Evolutionary conservation across 2,329 filamentous ascomycete genomes (phyloP).

Genomic region (Colletotrichum lentis): DNA sequence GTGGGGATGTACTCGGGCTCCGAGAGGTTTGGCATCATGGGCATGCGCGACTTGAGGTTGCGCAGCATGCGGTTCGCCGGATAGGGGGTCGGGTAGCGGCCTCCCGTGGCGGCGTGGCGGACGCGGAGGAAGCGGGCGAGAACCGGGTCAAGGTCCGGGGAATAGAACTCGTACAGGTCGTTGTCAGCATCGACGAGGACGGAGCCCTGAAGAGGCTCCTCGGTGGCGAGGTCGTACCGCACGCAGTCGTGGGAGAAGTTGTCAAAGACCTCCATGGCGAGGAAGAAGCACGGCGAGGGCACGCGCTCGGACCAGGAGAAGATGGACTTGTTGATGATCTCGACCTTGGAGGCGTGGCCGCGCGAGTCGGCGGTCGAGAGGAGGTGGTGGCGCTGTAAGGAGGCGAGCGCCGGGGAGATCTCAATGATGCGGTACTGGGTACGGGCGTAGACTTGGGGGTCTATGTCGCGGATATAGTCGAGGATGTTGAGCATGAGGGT

Average conservation of each 20-base stretch:
- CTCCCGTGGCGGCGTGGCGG: slow-evolving; percentile 77
- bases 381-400: slow-evolving; percentile 77
- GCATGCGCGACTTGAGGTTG: slow-evolving; percentile 69
- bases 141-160: slow-evolving; percentile 79
- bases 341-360: slow-evolving; percentile 84
- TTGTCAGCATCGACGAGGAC: slow-evolving; percentile 86
- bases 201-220: slow-evolving; percentile 84
- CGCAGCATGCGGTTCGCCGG: slow-evolving; percentile 63
- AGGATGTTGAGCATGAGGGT: slow-evolving; percentile 98
- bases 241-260: slow-evolving; percentile 97
- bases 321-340: slow-evolving; percentile 93
- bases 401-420: slow-evolving; percentile 84
- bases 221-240: slow-evolving; percentile 85
- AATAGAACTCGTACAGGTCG: slow-evolving; percentile 96
- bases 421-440: slow-evolving; percentile 97
- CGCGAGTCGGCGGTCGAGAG: slow-evolving; percentile 70
- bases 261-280: slow-evolving; percentile 97
- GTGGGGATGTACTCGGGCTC: slow-evolving; percentile 93
- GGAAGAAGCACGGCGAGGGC: slow-evolving; percentile 94
- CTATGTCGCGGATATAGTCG: slow-evolving; percentile 89
- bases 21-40: slow-evolving; percentile 79
- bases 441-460: slow-evolving; percentile 91
- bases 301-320: slow-evolving; percentile 93
- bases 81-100: slow-evolving; percentile 70
- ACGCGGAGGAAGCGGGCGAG: slow-evolving; percentile 84